phyloP scores from a whole-genome alignment of 2,329 filamentous ascomycete species.

The Fusarium torreyae region DNA sequence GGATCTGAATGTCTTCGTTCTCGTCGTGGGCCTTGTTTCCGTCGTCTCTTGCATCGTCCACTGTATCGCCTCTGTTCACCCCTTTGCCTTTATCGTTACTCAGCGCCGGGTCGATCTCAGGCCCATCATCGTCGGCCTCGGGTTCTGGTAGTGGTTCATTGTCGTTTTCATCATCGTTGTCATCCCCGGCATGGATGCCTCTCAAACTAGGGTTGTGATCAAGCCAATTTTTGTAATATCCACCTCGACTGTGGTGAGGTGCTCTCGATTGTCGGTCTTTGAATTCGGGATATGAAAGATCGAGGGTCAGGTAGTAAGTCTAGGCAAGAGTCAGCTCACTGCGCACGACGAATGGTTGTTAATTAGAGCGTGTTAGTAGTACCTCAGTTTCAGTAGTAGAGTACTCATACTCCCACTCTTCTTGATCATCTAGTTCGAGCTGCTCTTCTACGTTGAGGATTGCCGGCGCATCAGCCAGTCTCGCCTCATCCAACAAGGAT shows the following conservation, averaged over 20 bases:
- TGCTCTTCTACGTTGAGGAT: slow-evolving; percentile 52
- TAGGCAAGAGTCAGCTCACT: slow-evolving; percentile 51
- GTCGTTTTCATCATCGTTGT: slow-evolving; percentile 52
- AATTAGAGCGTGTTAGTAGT: neutral
- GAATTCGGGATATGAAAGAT: slow-evolving; percentile 74
- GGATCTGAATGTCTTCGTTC: slow-evolving; percentile 75
- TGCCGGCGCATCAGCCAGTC: slow-evolving; percentile 46
- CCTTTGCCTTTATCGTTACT: slow-evolving; percentile 41
- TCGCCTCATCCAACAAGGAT: slow-evolving; percentile 34
- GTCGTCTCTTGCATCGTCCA: slow-evolving; percentile 29
- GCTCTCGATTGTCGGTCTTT: slow-evolving; percentile 61
- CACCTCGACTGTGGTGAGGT: slow-evolving; percentile 59
- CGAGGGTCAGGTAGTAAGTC: slow-evolving; percentile 76
- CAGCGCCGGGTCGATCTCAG: slow-evolving; percentile 47
- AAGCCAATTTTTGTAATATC: slow-evolving; percentile 63
- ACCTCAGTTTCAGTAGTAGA: slow-evolving; percentile 75
- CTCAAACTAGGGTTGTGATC: slow-evolving; percentile 50
- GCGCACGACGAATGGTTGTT: neutral
- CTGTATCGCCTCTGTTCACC: slow-evolving; percentile 24
- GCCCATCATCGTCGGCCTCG: slow-evolving; percentile 54
- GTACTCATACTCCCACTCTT: slow-evolving; percentile 79
- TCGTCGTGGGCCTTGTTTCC: slow-evolving; percentile 36
- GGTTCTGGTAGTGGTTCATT: slow-evolving; percentile 54
- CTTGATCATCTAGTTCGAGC: slow-evolving; percentile 60
- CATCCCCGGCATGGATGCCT: slow-evolving; percentile 26